A percentile compares a stretch with the other conserved stretches of the same genome.
These are phyloP conservation scores for Apostasia ramifera DNA, from an alignment of 106 monocot species.

Conservation along the genomic window DNA sequence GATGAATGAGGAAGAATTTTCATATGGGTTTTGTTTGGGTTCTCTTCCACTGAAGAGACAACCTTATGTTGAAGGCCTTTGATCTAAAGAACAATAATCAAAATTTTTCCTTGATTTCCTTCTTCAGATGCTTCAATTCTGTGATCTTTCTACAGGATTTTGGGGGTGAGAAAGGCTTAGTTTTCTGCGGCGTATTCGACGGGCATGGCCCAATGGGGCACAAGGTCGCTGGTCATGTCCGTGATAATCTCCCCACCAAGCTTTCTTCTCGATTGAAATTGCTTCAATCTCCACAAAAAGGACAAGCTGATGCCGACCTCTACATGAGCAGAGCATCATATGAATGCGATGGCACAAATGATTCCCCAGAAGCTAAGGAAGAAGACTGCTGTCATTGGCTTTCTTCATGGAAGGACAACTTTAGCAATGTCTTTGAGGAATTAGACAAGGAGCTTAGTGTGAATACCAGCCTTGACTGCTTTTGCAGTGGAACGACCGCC, in stretches of 20 bases:
- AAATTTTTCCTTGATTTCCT: no score
- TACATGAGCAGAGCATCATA: background rate
- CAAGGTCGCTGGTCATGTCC: constrained; percentile 31
- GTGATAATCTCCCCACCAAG: constrained; percentile 28
- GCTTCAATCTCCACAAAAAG: background rate
- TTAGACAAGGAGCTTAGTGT: constrained; percentile 31
- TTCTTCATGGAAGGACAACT: constrained; percentile 14
- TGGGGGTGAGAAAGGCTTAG: constrained; percentile 15
- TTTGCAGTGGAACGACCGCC: constrained; percentile 48
- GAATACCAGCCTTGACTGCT: constrained; percentile 28
- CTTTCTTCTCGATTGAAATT: constrained; percentile 5
- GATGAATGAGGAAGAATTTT: background rate
- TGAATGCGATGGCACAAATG: background rate
- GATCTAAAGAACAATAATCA: no score
- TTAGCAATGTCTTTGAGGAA: constrained; percentile 30
- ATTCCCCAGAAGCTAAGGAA: background rate
- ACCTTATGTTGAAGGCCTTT: no score
- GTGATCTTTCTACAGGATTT: constrained; percentile 21
- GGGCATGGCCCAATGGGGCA: constrained; percentile 46
- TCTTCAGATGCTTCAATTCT: no score
- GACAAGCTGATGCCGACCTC: background rate
- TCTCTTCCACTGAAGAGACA: no score
- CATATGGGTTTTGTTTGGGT: no score
- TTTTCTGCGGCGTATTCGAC: constrained; percentile 44
- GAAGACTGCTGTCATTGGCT: constrained; percentile 2